Percentiles rank a stretch among this genome's conserved stretches.
Conservation (phyloP, 2,329 filamentous ascomycete species). For the Colletotrichum viniferum region DNA sequence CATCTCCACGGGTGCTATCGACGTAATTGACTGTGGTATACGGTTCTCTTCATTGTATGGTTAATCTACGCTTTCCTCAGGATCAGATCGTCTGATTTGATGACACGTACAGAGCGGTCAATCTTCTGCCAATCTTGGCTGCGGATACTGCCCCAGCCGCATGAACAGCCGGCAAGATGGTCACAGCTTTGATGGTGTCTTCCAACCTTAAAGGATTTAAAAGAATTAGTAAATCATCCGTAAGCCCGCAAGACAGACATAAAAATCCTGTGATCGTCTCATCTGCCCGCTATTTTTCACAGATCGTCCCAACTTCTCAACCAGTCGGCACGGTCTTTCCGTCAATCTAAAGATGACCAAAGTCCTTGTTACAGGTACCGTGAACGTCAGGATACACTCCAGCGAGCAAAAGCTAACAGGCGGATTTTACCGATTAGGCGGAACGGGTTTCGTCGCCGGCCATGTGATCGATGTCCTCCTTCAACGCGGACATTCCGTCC, state of each 20-base stretch:
- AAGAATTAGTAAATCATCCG: neutral
- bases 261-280: neutral
- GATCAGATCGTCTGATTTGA: neutral
- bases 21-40: neutral
- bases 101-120: neutral
- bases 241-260: neutral
- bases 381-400: neutral
- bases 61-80: neutral
- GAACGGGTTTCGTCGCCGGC: conserved; percentile 5
- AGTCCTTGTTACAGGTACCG: conserved; percentile 1
- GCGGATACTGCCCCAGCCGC: neutral
- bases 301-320: neutral
- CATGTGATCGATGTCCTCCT: conserved; percentile 6
- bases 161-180: neutral
- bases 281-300: neutral
- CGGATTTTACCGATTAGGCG: neutral
- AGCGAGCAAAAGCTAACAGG: neutral
- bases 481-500: neutral
- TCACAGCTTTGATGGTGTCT: neutral
- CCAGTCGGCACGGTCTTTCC: neutral
- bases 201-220: neutral
- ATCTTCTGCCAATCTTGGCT: neutral
- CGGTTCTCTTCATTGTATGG: neutral
- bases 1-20: neutral
- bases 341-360: neutral